Base-by-base conservation (phyloP, 192 early-diverging fungal genomes). In the Gonapodya sp. region DNA sequence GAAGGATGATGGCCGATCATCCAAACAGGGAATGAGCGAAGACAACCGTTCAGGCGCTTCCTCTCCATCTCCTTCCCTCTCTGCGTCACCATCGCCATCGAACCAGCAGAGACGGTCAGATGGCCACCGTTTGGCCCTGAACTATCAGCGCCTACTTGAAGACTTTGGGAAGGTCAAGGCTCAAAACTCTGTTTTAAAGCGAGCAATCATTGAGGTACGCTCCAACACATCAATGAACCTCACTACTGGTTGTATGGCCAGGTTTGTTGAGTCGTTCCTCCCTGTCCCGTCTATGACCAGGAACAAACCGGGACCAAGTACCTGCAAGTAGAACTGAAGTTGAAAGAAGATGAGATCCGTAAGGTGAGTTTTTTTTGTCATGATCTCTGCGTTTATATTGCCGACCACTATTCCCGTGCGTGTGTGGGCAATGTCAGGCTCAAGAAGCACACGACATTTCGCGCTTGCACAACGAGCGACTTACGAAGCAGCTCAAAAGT, bases 301-400 rank as follows among this genome's bases (percentile, higher is more conserved):
- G 75, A 77, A 34, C 75, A 77, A 33, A 34, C 2, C 31, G 30
- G 18, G 8, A 34, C 75, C 18, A 77, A 77, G 31, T 33, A 16
- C 30, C 75, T 77, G 8, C 75, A 77, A 34, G 75, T 33, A 8
- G 75, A 77, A 18, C 30, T 18, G 30, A 77, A 77, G 34, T 14
- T 77, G 75, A 77, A 77, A 34, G 75, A 77, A 32, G 75, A 32
- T 18, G 75, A 77, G 31, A 18, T 77, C 75, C 75, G 75, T 8
- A 77, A 77, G 34, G 75, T 77, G 75, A 34, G 2, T 16, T n/a
- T n/a, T n/a, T n/a, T n/a, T n/a, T n/a, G n/a, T n/a, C n/a, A n/a
- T n/a, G n/a, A n/a, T n/a, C n/a, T n/a, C n/a, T n/a, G n/a, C n/a
- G n/a, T n/a, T 77, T 77, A 33, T 2, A 31, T 34, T 18, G 18